phyloP scores from a whole-genome alignment of 495 filamentous ascomycete genomes.

The Hypoxylon crocopeplum region DNA sequence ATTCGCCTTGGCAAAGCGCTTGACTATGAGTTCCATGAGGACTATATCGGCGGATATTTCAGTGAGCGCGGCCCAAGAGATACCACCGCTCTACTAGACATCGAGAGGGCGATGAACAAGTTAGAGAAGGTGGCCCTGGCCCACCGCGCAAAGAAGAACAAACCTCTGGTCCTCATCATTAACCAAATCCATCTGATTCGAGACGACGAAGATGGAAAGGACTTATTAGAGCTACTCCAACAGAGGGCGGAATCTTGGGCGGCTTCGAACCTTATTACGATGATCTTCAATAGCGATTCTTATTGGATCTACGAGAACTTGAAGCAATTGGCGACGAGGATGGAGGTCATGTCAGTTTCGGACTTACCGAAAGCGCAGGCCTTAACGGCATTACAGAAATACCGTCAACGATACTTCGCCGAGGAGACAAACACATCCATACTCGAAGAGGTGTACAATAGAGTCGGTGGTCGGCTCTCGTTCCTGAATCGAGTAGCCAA shows the following conservation, averaged over 20 bases:
- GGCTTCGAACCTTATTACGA: conserved; percentile 83
- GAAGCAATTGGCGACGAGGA: conserved; percentile 86
- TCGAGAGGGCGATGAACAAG: conserved; percentile 96
- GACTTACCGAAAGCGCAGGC: conserved; percentile 83
- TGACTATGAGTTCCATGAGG: conserved; percentile 88
- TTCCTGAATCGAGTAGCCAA: conserved; percentile 89
- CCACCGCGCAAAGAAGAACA: conserved; percentile 61
- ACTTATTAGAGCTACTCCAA: conserved; percentile 92
- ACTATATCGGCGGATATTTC: conserved; percentile 95
- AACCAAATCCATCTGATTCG: conserved; percentile 89
- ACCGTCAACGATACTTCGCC: conserved; percentile 72
- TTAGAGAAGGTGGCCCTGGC: conserved; percentile 89
- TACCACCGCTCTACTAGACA: conserved; percentile 87
- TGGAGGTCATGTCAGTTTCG: conserved; percentile 84
- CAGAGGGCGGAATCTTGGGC: conserved; percentile 97
- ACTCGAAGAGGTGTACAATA: conserved; percentile 80
- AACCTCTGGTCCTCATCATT: conserved; percentile 85
- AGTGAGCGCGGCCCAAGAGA: conserved; percentile 92
- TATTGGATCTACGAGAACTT: conserved; percentile 98
- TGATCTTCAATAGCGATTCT: conserved; percentile 92
- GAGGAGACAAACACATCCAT: conserved; percentile 61
- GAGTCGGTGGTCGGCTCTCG: conserved; percentile 83
- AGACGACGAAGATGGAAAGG: conserved; percentile 88
- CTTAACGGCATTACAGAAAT: conserved; percentile 73
- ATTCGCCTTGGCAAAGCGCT: conserved; percentile 89